These are phyloP conservation scores for Colletotrichum abscissum DNA, from an alignment of 2,329 filamentous ascomycete genomes.

Conservation along the genomic window DNA sequence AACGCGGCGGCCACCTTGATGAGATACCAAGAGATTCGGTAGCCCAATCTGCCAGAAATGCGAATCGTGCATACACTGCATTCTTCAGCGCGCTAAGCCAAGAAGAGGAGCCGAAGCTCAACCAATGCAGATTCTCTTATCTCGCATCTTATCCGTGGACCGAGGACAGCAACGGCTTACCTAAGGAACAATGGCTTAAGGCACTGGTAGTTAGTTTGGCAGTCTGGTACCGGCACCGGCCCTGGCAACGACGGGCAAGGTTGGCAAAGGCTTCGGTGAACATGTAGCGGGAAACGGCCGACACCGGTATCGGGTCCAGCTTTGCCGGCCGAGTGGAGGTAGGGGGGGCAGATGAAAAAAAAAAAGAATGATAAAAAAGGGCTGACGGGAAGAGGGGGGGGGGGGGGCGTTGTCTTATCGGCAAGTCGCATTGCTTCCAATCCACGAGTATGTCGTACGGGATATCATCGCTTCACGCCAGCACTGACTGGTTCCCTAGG, in stretches of 20 bases:
- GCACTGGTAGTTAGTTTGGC: no score
- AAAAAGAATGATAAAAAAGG: neutral
- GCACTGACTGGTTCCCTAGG: neutral
- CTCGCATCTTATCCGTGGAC: conserved; percentile 3
- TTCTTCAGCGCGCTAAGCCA: conserved; percentile 17
- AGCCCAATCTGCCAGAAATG: conserved; percentile 15
- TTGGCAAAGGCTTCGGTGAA: neutral
- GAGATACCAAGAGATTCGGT: conserved; percentile 16
- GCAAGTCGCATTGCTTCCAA: conserved; percentile 18
- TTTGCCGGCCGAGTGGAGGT: conserved; percentile 2
- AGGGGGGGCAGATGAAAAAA: neutral
- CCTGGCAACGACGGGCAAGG: conserved; percentile 9
- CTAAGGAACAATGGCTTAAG: neutral
- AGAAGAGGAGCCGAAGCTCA: conserved; percentile 22
- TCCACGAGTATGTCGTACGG: neutral
- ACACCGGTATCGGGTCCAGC: conserved; percentile 17
- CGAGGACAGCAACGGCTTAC: neutral
- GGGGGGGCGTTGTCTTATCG: conserved; percentile 10
- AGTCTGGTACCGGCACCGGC: neutral
- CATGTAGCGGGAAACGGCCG: conserved; percentile 5
- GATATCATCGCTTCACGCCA: neutral
- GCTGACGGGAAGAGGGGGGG: neutral
- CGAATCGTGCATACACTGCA: neutral
- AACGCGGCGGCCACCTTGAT: conserved; percentile 1
- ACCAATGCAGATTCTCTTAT: conserved; percentile 27